These are phyloP conservation scores for Hyaloperonospora arabidopsidis DNA, from an alignment of 352 stramenopile species.

Conservation along the genomic window DNA sequence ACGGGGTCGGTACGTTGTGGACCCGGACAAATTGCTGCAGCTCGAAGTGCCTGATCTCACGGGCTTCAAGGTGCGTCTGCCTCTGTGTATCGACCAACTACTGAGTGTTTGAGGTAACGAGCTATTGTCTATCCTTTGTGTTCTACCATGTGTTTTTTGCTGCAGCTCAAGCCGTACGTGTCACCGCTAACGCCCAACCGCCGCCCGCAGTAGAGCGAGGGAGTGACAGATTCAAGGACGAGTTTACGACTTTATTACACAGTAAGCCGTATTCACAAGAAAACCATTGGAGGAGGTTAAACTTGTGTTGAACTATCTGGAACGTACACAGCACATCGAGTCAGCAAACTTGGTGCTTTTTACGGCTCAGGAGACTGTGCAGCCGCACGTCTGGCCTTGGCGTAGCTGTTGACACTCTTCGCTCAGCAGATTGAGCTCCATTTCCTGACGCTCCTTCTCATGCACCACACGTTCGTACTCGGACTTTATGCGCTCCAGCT, in stretches of 20 bases:
- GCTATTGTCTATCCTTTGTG: neutral
- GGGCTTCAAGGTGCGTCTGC: constrained; percentile 74
- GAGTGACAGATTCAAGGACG: constrained; percentile 1
- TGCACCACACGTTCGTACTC: constrained; percentile 69
- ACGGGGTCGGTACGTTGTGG: constrained; percentile 87
- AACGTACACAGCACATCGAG: constrained; percentile 4
- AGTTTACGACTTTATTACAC: constrained; percentile 11
- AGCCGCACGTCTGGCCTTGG: constrained; percentile 61
- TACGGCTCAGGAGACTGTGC: constrained; percentile 49
- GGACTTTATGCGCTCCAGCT: constrained; percentile 54
- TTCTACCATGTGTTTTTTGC: neutral
- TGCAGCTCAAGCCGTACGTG: constrained; percentile 79
- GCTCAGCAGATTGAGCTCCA: constrained; percentile 69
- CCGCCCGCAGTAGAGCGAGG: constrained; percentile 29
- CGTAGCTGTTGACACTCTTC: constrained; percentile 73
- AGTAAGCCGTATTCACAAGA: constrained; percentile 9
- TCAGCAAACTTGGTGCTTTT: neutral
- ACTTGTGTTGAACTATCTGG: too few relatives aligned
- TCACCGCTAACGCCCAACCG: constrained; percentile 64
- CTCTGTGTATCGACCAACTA: neutral
- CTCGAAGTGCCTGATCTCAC: constrained; percentile 91
- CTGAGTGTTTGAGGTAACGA: neutral
- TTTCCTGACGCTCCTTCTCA: constrained; percentile 74
- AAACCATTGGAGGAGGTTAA: too few relatives aligned
- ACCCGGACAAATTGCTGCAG: constrained; percentile 87